Evolutionary conservation across 495 filamentous ascomycete genomes (phyloP), one percentile per base, ranked within the genome.

Genomic region (Neurospora sp.): DNA sequence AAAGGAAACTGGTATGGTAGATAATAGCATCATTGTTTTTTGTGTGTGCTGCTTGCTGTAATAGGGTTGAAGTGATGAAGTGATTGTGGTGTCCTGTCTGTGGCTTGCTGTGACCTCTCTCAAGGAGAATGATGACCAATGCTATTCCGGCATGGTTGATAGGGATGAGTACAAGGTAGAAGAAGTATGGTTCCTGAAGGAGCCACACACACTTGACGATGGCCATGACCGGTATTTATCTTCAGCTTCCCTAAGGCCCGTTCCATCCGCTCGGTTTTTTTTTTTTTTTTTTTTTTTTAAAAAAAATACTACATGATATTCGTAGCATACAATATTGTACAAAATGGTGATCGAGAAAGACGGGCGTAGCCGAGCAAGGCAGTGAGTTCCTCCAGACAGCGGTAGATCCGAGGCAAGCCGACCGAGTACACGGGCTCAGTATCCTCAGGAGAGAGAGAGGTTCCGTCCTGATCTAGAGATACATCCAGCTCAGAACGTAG

Each of bases 281-380:
- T n/a, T n/a, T n/a, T n/a, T n/a, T n/a, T n/a, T n/a, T n/a, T n/a
- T n/a, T n/a, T n/a, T n/a, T n/a, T n/a, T n/a, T n/a, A n/a, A n/a
- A n/a, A n/a, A n/a, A n/a, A n/a, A n/a, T n/a, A 65, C 53, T 65
- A 35, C 69, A 71, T 70, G 35, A 37, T 74, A 72, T 73, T 3
- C 14, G 53, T 35, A 65, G 53, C 53, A 65, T 65, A 65, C 53
- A 65, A 31, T 45, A 70, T 40, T 59, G 70, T 74, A 76, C 69
- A 75, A 65, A 18, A 69, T 38, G 35, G 35, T 27, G 68, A 14
- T 20, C 18, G 5, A 69, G 53, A 37, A 35, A 8, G 53, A 37
- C 7, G 2, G 27, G 53, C 18, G 27, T 65, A 35, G 35, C 22
- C 12, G 53, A 65, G 27, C 53, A 37, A 35, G 53, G 14, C 27